These are phyloP conservation scores for Exophiala phaeomuriformis DNA, from an alignment of 2,329 filamentous ascomycete species.

Conservation along the genomic window DNA sequence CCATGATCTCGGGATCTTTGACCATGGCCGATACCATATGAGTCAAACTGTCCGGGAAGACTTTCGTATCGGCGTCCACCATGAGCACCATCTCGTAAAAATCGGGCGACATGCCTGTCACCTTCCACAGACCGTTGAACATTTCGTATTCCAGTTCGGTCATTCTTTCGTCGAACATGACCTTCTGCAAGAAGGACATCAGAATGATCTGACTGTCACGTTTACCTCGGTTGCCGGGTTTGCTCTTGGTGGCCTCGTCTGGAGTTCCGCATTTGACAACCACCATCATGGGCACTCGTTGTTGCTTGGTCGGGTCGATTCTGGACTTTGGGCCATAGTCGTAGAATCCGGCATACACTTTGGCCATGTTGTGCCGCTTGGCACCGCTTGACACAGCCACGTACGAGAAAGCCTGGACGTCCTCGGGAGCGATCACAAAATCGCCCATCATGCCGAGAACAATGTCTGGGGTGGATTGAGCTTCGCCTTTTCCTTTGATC, in stretches of 20 bases:
- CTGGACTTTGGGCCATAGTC: slow-evolving; percentile 78
- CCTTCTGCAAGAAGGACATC: slow-evolving; percentile 99
- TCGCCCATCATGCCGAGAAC: slow-evolving; percentile 93
- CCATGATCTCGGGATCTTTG: slow-evolving; percentile 98
- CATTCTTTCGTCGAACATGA: slow-evolving; percentile 99
- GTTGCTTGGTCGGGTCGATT: slow-evolving; percentile 79
- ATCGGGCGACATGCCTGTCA: slow-evolving; percentile 95
- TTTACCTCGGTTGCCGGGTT: slow-evolving; percentile 96
- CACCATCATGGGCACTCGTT: slow-evolving; percentile 95
- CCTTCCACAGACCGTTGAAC: slow-evolving; percentile 98
- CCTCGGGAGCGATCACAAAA: slow-evolving; percentile 66
- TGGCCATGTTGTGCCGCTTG: slow-evolving; percentile 99
- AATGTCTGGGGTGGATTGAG: slow-evolving; percentile 79
- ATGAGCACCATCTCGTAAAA: slow-evolving; percentile 98
- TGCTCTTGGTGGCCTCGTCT: slow-evolving; percentile 69
- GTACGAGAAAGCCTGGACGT: slow-evolving; percentile 87
- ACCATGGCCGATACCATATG: slow-evolving; percentile 99
- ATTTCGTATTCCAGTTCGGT: slow-evolving; percentile 98
- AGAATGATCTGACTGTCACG: slow-evolving; percentile 98
- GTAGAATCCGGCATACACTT: slow-evolving; percentile 96
- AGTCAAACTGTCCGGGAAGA: slow-evolving; percentile 95
- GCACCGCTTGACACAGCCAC: slow-evolving; percentile 92
- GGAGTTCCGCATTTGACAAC: slow-evolving; percentile 94
- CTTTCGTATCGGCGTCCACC: slow-evolving; percentile 98
- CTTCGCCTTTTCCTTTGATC: slow-evolving; percentile 91